Conservation (phyloP, 441 rosid species). For the Kokia cookei region DNA sequence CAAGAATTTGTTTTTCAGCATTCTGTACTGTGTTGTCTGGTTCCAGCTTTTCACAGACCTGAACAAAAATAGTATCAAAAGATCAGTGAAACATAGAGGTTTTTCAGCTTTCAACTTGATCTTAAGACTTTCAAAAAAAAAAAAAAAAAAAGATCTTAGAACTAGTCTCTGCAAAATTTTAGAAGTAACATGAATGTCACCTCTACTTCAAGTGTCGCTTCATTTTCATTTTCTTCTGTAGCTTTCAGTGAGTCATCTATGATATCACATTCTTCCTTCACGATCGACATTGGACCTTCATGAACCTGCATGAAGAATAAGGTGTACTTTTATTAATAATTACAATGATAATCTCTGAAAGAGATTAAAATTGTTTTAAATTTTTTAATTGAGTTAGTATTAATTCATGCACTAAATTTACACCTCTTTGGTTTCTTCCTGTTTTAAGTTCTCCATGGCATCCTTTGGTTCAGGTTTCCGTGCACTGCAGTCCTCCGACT, state of each 20-base stretch:
- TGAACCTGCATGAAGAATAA: neutral
- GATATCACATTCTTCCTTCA: neutral
- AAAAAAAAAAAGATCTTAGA: too few species aligned
- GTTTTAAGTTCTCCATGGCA: neutral
- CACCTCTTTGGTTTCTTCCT: conserved; percentile 21
- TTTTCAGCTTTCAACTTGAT: neutral
- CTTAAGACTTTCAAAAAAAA: neutral
- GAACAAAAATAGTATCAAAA: neutral
- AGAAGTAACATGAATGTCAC: neutral
- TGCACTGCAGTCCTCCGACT: conserved; percentile 16
- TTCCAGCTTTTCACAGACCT: neutral
- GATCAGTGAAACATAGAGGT: neutral
- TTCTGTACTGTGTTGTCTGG: neutral
- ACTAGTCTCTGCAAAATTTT: neutral
- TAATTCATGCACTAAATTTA: conserved; percentile 5
- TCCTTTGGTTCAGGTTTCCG: neutral
- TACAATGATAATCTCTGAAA: neutral
- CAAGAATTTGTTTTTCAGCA: neutral
- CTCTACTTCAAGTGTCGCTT: neutral
- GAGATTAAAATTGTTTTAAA: neutral
- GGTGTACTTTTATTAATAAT: neutral
- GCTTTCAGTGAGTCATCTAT: neutral
- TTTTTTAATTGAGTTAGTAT: neutral
- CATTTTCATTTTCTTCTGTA: neutral
- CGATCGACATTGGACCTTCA: neutral